Percentiles rank a stretch among this genome's conserved stretches.
Conservation (phyloP, 176 grass and related monocot genomes). For the Calamus simplicifolius region DNA sequence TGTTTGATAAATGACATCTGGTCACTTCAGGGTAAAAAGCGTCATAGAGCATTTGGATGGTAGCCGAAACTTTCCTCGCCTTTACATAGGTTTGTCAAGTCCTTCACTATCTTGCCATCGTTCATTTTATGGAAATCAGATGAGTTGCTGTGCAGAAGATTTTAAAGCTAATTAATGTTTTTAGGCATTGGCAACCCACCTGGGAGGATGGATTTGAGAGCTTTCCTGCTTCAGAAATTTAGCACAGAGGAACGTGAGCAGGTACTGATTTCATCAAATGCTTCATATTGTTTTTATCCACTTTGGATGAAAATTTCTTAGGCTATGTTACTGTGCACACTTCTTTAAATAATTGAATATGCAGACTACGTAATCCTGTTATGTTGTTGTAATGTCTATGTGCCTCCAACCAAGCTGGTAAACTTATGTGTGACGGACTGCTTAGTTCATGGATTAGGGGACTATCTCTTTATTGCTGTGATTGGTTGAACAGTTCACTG, state of each 20-base stretch:
- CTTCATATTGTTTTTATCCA: background rate
- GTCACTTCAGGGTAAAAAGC: slow-evolving; percentile 53
- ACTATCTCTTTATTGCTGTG: too few relatives aligned
- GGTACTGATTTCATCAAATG: slow-evolving; percentile 39
- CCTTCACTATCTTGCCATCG: slow-evolving; percentile 16
- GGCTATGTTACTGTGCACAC: slow-evolving; percentile 3
- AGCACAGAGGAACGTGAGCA: slow-evolving; percentile 67
- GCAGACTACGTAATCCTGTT: too few relatives aligned
- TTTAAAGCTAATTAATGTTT: slow-evolving; percentile 19
- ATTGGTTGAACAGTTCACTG: too few relatives aligned
- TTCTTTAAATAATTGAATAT: background rate
- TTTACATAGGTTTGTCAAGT: slow-evolving; percentile 65
- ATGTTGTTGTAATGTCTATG: too few relatives aligned
- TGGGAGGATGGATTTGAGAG: slow-evolving; percentile 77
- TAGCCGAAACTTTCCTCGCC: slow-evolving; percentile 59
- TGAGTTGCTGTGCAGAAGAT: background rate
- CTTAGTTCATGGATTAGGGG: too few relatives aligned
- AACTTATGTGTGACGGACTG: too few relatives aligned
- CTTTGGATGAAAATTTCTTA: slow-evolving; percentile 2
- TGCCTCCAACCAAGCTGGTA: too few relatives aligned
- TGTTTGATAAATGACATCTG: slow-evolving; percentile 3
- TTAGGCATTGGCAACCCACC: slow-evolving; percentile 92
- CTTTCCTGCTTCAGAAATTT: slow-evolving; percentile 90
- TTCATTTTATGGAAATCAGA: background rate
- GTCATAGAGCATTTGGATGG: slow-evolving; percentile 68